Conservation (phyloP, 2,329 filamentous ascomycete genomes). For the Trichoderma endophyticum region DNA sequence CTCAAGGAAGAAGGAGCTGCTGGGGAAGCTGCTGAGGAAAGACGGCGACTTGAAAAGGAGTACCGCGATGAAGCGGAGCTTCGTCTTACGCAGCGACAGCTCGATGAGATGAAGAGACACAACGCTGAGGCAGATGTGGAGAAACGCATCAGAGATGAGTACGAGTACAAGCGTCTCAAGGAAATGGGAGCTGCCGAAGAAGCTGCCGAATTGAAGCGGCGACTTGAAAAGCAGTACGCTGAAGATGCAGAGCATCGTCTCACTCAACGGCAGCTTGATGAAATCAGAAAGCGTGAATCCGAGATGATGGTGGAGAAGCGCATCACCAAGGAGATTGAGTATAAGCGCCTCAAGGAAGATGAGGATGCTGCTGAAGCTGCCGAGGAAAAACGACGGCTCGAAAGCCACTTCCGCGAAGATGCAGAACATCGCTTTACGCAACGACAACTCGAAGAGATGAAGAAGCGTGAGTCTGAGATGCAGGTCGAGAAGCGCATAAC, state of each 20-base stretch:
- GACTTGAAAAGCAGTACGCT: conserved; percentile 39
- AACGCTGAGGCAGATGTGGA: not conserved
- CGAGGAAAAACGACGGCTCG: not conserved
- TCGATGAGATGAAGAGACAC: not conserved
- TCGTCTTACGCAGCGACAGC: not conserved
- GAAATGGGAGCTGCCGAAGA: not conserved
- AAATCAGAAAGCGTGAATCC: conserved; percentile 46
- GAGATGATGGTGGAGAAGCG: conserved; percentile 47
- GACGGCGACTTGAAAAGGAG: conserved; percentile 1
- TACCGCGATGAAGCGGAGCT: conserved; percentile 21
- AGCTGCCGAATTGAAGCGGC: conserved; percentile 21
- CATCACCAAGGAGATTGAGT: conserved; percentile 51
- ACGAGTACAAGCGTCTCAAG: not conserved
- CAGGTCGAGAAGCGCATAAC: not conserved
- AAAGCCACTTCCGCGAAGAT: not conserved
- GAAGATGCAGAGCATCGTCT: conserved; percentile 50
- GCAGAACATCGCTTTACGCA: not conserved
- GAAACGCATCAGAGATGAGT: not conserved
- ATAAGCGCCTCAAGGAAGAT: conserved; percentile 22
- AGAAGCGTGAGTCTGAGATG: not conserved
- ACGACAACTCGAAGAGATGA: not conserved
- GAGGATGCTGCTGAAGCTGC: not conserved
- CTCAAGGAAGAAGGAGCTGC: conserved; percentile 39
- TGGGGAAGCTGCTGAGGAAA: conserved; percentile 30
- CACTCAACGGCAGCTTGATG: conserved; percentile 47